Percentiles rank a stretch among this genome's conserved stretches.
Conservation (phyloP, 768 basidiomycete species). For the Psilocybe cyanescens region DNA sequence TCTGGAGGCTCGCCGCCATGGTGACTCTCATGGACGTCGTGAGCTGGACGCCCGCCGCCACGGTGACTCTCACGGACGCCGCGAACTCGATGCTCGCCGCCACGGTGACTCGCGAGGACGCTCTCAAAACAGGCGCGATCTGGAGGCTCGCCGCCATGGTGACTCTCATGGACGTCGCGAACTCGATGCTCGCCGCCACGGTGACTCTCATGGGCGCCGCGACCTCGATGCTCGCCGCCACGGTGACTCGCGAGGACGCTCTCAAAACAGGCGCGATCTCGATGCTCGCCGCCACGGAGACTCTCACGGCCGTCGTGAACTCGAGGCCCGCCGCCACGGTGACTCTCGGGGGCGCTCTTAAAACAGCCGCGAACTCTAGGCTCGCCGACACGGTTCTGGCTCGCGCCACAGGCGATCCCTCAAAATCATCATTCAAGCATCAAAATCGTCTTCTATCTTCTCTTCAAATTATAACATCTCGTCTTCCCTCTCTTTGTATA, state of each 20-base stretch:
- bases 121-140: not conserved
- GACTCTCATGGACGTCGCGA: not conserved
- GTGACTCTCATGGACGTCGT: not conserved
- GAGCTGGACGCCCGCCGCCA: not conserved
- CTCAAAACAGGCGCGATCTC: not conserved
- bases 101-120: not conserved
- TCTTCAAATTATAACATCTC: not conserved
- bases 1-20: conserved; percentile 9
- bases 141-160: conserved; percentile 5
- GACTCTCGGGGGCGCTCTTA: not conserved
- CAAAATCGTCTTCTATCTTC: not conserved
- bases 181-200: conserved; percentile 5
- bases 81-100: conserved; percentile 1
- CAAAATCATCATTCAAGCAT: not conserved
- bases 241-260: not conserved
- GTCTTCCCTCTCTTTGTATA: not conserved
- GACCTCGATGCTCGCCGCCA: not conserved
- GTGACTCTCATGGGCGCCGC: conserved; percentile 2
- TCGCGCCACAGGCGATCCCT: not conserved
- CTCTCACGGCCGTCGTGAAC: not conserved
- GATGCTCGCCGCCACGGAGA: not conserved
- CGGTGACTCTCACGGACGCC: not conserved
- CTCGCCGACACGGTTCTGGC: not conserved
- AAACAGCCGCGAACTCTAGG: not conserved
- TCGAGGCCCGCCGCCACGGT: conserved; percentile 8